Conservation (phyloP, 495 filamentous ascomycete genomes). For the Aspergillus hancockii region DNA sequence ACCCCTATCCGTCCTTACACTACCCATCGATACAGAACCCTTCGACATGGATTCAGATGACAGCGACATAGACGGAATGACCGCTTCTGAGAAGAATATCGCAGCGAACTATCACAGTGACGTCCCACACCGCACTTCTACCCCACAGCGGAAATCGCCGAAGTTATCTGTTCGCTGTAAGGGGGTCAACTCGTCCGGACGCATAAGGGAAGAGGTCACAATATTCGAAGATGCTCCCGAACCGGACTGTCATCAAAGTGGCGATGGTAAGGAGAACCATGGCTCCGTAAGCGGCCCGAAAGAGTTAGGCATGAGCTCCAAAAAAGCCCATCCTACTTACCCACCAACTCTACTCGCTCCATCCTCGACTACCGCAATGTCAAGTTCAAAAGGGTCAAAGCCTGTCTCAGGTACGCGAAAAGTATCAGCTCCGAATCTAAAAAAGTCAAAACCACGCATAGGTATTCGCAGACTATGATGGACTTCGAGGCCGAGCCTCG, state of each 20-base stretch:
- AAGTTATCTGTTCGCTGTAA: conserved; percentile 33
- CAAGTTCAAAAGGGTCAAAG: conserved; percentile 21
- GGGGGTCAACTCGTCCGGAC: conserved; percentile 27
- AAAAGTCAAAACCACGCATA: conserved; percentile 41
- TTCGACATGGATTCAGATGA: conserved; percentile 18
- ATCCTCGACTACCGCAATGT: conserved; percentile 9
- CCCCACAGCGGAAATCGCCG: conserved; percentile 31
- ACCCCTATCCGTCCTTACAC: conserved; percentile 42
- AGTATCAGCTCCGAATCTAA: conserved; percentile 17
- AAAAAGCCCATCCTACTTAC: conserved; percentile 1
- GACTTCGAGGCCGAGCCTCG: background rate
- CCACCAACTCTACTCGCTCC: conserved; percentile 13
- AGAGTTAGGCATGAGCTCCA: conserved; percentile 6
- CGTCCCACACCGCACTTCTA: conserved; percentile 14
- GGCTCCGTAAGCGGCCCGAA: conserved; percentile 18
- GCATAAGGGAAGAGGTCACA: conserved; percentile 32
- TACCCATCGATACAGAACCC: conserved; percentile 33
- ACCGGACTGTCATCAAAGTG: conserved; percentile 24
- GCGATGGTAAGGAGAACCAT: conserved; percentile 39
- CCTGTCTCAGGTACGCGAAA: conserved; percentile 26
- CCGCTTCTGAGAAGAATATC: conserved; percentile 46
- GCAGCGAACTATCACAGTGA: conserved; percentile 31
- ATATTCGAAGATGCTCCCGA: conserved; percentile 45
- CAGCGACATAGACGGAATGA: conserved; percentile 24
- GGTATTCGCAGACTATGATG: conserved; percentile 42